Conservation (phyloP, 176 grass and related monocot species). For the Tillandsia fasciculata region DNA sequence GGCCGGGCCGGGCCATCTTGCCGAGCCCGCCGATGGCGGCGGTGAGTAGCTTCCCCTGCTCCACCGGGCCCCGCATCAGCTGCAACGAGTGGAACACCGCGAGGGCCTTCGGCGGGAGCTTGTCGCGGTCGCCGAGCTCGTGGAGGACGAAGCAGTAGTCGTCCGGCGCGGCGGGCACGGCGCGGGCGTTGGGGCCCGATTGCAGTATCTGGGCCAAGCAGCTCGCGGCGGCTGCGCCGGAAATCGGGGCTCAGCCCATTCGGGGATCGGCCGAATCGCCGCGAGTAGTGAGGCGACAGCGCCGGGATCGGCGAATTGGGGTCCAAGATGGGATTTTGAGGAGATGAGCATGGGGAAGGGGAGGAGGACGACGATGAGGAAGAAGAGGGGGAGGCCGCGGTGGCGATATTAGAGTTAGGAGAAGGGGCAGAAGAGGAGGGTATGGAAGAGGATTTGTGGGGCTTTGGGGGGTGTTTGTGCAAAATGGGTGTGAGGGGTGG, state of each 20-base stretch:
- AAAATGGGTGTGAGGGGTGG: slow-evolving; percentile 14
- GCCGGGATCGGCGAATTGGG: slow-evolving; percentile 4
- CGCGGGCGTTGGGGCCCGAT: slow-evolving; percentile 28
- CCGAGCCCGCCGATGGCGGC: slow-evolving; percentile 60
- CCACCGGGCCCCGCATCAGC: slow-evolving; percentile 32
- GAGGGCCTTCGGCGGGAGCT: slow-evolving; percentile 30
- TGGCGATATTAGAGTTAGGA: background rate
- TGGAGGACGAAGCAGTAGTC: slow-evolving; percentile 72
- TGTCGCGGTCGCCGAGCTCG: slow-evolving; percentile 47
- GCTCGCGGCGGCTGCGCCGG: slow-evolving; percentile 36
- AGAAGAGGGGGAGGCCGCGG: background rate
- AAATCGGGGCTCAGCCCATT: slow-evolving; percentile 54
- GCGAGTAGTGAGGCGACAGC: slow-evolving; percentile 20
- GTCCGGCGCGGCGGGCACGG: slow-evolving; percentile 29
- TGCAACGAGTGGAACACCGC: slow-evolving; percentile 56
- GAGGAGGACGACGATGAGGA: background rate
- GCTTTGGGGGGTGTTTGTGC: slow-evolving; percentile 5
- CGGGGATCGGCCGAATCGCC: slow-evolving; percentile 11
- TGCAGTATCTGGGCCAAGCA: slow-evolving; percentile 62
- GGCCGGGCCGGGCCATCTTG: slow-evolving; percentile 59
- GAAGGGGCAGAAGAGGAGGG: background rate
- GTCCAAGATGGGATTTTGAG: slow-evolving; percentile 40
- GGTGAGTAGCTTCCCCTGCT: slow-evolving; percentile 78
- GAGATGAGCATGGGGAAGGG: slow-evolving; percentile 7
- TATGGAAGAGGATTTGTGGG: slow-evolving; percentile 12